Evolutionary conservation across 2,329 filamentous ascomycete genomes (phyloP), one percentile per base, ranked within the genome.

Genomic region (Metarhizium sp.): DNA sequence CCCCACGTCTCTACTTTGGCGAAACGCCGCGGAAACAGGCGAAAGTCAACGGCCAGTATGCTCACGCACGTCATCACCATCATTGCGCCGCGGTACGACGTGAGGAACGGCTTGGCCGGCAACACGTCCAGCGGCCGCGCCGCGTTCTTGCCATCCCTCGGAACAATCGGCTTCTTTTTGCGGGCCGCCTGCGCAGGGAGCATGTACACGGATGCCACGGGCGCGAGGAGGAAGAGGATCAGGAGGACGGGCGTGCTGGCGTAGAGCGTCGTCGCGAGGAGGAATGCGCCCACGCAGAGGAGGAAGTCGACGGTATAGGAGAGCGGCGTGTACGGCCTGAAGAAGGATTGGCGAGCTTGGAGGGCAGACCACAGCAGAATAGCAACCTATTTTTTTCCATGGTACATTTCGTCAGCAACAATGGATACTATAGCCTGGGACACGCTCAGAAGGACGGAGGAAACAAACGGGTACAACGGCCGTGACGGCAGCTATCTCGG

Each of bases 1-100:
- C 94, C 94, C 90, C 94, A 99, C n/a, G 90, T 96, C 72, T 99
- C 94, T 2, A 95, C 94, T 75, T 99, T 99, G 56, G 91, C 94
- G 68, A 97, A 97, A 36, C 94, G 86, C 32, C 94, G 84, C 2
- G 94, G 94, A 65, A 99, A 99, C 57, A 96, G 78, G 18, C 80
- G 84, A 68, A 99, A 99, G 71, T 99, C 94, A 52, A 99, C 94
- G 16, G 94, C 94, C n/a, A 99, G 80, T 62, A 99, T 97, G 53
- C 90, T 89, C 49, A 94, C 74, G 66, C 90, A 95, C 7, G 94
- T 99, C 61, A 88, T 80, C 52, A 95, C 79, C 78, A 99, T 84
- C 91, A 99, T 95, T 51, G 84, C 83, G 2, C 90, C 92, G 54
- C 94, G 86, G 67, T 96, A 99, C 34, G 85, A 87, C 3, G 94